Percentiles rank a stretch among this genome's conserved stretches.
phyloP scores from a whole-genome alignment of 1,284 basidiomycete species.

The Peniophora sp. region DNA sequence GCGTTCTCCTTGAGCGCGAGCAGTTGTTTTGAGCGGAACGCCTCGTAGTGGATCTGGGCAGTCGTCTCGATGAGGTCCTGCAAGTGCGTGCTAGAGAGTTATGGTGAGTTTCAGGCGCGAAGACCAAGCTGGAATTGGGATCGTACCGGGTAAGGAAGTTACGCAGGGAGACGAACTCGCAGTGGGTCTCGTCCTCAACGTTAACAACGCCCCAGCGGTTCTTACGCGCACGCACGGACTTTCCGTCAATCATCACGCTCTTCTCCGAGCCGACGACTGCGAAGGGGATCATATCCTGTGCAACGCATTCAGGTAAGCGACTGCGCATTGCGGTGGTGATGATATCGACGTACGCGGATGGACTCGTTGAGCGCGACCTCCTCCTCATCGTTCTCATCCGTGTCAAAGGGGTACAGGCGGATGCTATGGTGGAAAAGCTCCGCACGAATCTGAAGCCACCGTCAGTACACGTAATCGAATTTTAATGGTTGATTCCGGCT shows the following conservation, averaged over 20 bases:
- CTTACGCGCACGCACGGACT: slow-evolving; percentile 91
- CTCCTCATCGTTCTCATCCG: slow-evolving; percentile 92
- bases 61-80: slow-evolving; percentile 99
- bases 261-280: slow-evolving; percentile 95
- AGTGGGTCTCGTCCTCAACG: slow-evolving; percentile 93
- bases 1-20: slow-evolving; percentile 86
- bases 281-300: slow-evolving; percentile 88
- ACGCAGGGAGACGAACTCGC: slow-evolving; percentile 95
- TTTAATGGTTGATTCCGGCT: slow-evolving; percentile 1
- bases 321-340: background rate
- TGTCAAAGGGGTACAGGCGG: slow-evolving; percentile 94
- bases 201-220: slow-evolving; percentile 98
- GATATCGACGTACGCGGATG: slow-evolving; percentile 62
- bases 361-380: slow-evolving; percentile 85
- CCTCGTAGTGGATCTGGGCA: slow-evolving; percentile 98
- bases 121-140: slow-evolving; percentile 1
- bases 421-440: slow-evolving; percentile 93
- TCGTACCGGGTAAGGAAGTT: slow-evolving; percentile 89
- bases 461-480: background rate
- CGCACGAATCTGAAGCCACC: slow-evolving; percentile 66
- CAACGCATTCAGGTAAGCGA: background rate
- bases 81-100: slow-evolving; percentile 71
- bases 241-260: slow-evolving; percentile 92
- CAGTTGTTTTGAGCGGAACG: slow-evolving; percentile 96
- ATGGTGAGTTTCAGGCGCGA: background rate